phyloP scores from a whole-genome alignment of 768 basidiomycete species.

The Macrolepiota albuminosa region DNA sequence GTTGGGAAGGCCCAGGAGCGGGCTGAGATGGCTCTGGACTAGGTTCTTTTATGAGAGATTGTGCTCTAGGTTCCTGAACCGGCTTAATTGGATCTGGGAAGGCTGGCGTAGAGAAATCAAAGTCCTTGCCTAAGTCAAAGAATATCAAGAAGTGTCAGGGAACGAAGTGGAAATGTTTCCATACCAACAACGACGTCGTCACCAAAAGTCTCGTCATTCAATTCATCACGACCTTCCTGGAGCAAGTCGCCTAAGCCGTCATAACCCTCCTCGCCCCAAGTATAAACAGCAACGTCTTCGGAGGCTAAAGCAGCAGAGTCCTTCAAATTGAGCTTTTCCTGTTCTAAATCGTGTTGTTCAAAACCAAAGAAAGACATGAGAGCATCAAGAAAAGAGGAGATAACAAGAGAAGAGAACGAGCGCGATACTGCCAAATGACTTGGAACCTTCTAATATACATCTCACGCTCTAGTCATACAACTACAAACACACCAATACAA shows the following conservation, averaged over 20 bases:
- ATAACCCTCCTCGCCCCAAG: slow-evolving; percentile 88
- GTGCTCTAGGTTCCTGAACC: neutral
- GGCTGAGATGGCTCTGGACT: slow-evolving; percentile 11
- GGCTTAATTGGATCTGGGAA: slow-evolving; percentile 27
- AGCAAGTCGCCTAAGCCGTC: slow-evolving; percentile 87
- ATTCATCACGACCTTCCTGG: slow-evolving; percentile 85
- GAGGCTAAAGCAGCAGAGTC: slow-evolving; percentile 46
- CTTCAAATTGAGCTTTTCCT: slow-evolving; percentile 54
- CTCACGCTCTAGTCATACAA: slow-evolving; percentile 11
- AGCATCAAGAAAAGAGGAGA: slow-evolving; percentile 25
- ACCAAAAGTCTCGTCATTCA: slow-evolving; percentile 98
- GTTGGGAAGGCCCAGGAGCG: slow-evolving; percentile 19
- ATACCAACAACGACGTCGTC: slow-evolving; percentile 64
- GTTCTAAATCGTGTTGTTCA: slow-evolving; percentile 56
- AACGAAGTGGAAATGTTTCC: slow-evolving; percentile 22
- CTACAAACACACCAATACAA: slow-evolving; percentile 12
- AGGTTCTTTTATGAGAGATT: slow-evolving; percentile 19
- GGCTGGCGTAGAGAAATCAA: slow-evolving; percentile 68
- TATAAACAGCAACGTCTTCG: slow-evolving; percentile 87
- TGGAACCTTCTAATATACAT: slow-evolving; percentile 9
- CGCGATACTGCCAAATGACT: neutral
- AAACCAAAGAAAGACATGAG: slow-evolving; percentile 85
- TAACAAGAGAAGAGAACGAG: neutral
- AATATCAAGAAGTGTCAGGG: slow-evolving; percentile 1
- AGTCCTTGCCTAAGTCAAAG: slow-evolving; percentile 68